A percentile compares a stretch with the other conserved stretches of the same genome.
These are phyloP conservation scores for Tuber melanosporum DNA, from an alignment of 495 filamentous ascomycete species.

Conservation along the genomic window DNA sequence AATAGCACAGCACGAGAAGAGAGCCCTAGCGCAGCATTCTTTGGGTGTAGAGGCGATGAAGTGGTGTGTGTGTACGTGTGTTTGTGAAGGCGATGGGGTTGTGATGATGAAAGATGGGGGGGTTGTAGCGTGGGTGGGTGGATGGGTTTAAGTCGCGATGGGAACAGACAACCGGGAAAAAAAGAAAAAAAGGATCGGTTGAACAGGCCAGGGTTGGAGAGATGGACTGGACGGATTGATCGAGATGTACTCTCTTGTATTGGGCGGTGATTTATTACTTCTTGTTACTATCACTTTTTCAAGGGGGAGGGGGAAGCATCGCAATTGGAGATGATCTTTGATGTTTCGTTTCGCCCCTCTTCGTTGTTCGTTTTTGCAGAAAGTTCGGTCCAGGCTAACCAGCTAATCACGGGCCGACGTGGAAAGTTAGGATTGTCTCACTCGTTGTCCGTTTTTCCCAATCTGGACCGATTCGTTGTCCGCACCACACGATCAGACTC, in stretches of 20 bases:
- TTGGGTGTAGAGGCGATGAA: background rate
- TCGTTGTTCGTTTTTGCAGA: background rate
- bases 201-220: background rate
- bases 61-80: background rate
- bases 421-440: background rate
- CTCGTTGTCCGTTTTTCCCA: background rate
- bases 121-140: background rate
- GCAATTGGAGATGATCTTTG: background rate
- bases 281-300: background rate
- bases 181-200: background rate
- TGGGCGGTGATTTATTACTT: background rate
- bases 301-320: background rate
- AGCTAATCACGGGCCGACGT: background rate
- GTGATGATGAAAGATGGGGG: background rate
- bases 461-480: background rate
- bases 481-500: background rate
- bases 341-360: background rate
- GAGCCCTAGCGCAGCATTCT: background rate
- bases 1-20: background rate
- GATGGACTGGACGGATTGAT: slow-evolving; percentile 1
- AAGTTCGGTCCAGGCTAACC: background rate
- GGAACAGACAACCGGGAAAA: background rate
- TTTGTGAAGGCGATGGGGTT: slow-evolving; percentile 1
- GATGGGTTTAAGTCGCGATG: slow-evolving; percentile 1
- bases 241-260: background rate